Percentiles rank a stretch among this genome's conserved stretches.
These are phyloP conservation scores for Geotrichum ghanense DNA, from an alignment of 805 yeast species.

Conservation along the genomic window DNA sequence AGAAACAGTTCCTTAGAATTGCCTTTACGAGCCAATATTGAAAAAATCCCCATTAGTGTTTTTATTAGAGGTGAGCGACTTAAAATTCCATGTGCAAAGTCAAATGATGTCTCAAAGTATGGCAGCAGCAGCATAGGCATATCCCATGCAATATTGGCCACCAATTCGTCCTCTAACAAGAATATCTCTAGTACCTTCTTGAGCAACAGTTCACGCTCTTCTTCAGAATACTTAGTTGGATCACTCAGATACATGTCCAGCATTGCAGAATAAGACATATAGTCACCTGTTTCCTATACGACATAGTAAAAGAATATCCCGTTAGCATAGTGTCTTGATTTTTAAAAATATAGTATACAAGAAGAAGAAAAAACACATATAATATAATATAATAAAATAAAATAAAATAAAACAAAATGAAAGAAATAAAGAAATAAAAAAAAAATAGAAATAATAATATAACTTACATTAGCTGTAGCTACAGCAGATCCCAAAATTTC, in stretches of 20 bases:
- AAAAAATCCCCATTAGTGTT: constrained; percentile 40
- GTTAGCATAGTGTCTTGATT: too few species aligned
- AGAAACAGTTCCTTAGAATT: constrained; percentile 73
- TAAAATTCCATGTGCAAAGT: constrained; percentile 7
- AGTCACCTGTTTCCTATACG: constrained; percentile 40
- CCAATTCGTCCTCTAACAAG: constrained; percentile 34
- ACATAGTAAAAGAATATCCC: not conserved
- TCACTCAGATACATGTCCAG: constrained; percentile 50
- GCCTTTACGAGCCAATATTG: constrained; percentile 53
- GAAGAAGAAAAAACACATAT: too few species aligned
- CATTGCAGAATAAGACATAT: constrained; percentile 58
- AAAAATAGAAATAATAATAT: too few species aligned
- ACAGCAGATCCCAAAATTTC: constrained; percentile 14
- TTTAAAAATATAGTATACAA: too few species aligned
- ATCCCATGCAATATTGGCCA: constrained; percentile 81
- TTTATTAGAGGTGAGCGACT: constrained; percentile 16
- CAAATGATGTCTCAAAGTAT: constrained; percentile 32
- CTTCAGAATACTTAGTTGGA: constrained; percentile 33
- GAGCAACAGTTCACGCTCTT: constrained; percentile 42
- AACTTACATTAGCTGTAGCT: constrained; percentile 10
- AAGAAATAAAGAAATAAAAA: too few species aligned
- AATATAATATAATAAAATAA: too few species aligned
- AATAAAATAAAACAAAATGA: too few species aligned
- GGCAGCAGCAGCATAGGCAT: constrained; percentile 57
- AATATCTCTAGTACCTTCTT: constrained; percentile 35